These are phyloP conservation scores for Medicago ruthenica DNA, from an alignment of 306 rosid species.

Conservation along the genomic window DNA sequence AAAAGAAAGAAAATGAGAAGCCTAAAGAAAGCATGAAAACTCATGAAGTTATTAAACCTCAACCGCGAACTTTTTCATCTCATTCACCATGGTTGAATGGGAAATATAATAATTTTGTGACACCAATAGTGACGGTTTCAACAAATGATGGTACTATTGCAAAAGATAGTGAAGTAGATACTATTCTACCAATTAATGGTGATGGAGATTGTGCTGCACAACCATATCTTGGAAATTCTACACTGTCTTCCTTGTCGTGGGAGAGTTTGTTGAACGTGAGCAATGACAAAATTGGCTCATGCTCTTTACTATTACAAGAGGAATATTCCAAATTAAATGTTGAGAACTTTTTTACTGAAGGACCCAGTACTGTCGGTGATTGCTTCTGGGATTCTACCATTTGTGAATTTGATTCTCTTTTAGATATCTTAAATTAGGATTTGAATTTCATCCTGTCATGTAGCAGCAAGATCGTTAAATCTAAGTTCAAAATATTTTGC, in stretches of 20 bases:
- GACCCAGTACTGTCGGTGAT: background rate
- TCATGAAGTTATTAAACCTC: conserved; percentile 23
- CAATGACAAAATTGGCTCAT: background rate
- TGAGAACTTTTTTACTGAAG: background rate
- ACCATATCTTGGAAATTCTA: background rate
- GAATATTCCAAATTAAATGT: background rate
- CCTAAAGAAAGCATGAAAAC: background rate
- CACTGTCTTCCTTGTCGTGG: background rate
- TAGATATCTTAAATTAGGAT: background rate
- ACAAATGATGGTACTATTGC: background rate
- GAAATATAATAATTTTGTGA: background rate
- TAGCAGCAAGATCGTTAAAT: background rate
- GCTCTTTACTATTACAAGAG: conserved; percentile 1
- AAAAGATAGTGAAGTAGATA: background rate
- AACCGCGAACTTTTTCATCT: conserved; percentile 16
- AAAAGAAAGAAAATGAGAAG: background rate
- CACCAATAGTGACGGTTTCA: background rate
- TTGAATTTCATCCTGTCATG: background rate
- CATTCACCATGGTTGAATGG: conserved; percentile 5
- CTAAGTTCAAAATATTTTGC: background rate
- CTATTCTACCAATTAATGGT: background rate
- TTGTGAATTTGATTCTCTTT: background rate
- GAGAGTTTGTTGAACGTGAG: background rate
- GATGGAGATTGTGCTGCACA: background rate
- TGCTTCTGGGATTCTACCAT: background rate